These are phyloP conservation scores for Trichothecium roseum DNA, from an alignment of 2,329 filamentous ascomycete genomes.

Conservation along the genomic window DNA sequence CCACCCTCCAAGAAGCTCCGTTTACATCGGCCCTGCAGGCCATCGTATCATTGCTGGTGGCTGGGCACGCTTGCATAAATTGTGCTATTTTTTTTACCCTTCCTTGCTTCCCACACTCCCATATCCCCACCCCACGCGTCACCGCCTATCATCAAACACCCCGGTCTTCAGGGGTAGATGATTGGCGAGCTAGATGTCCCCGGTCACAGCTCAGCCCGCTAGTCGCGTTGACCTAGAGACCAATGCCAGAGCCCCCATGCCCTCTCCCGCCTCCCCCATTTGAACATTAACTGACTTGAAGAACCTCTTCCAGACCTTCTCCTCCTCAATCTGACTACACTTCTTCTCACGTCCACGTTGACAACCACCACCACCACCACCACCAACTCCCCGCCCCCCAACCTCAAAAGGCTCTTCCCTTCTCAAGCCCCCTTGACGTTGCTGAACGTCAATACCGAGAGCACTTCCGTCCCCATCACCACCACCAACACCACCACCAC, in stretches of 20 bases:
- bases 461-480: constrained; percentile 43
- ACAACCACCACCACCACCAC: constrained; percentile 30
- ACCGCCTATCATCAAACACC: constrained; percentile 3
- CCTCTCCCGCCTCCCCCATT: constrained; percentile 13
- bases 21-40: too few relatives aligned
- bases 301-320: constrained; percentile 9
- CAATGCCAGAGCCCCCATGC: constrained; percentile 2
- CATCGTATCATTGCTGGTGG: too few relatives aligned
- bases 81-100: not conserved
- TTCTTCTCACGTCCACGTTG: constrained; percentile 57
- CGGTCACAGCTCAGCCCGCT: too few relatives aligned
- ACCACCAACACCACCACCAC: constrained; percentile 23
- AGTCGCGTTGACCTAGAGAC: constrained; percentile 14
- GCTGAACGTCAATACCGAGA: constrained; percentile 58
- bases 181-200: not conserved
- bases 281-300: constrained; percentile 3
- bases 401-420: constrained; percentile 13
- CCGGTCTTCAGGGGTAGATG: constrained; percentile 9
- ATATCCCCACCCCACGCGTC: constrained; percentile 2
- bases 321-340: constrained; percentile 36
- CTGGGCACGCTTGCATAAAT: constrained; percentile 1
- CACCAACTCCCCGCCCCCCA: constrained; percentile 10
- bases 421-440: constrained; percentile 46
- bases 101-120: constrained; percentile 1
- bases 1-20: too few relatives aligned